Percentiles rank a stretch among this genome's conserved stretches.
phyloP scores from a whole-genome alignment of 345 rosid species.

The Aurinia saxatilis region DNA sequence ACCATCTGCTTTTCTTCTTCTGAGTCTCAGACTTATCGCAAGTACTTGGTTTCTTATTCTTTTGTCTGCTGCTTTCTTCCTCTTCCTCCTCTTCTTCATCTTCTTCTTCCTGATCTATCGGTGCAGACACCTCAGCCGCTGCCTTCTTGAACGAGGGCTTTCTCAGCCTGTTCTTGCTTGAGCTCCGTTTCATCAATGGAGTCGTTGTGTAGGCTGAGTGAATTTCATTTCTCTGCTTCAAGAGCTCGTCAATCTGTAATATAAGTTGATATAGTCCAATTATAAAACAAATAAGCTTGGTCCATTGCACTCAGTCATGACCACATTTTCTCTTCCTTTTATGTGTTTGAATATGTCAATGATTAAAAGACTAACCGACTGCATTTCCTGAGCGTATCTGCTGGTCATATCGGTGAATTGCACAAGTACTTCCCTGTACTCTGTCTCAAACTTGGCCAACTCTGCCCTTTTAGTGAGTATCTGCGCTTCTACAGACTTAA shows the following conservation, averaged over 20 bases:
- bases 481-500: conserved; percentile 81
- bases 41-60: conserved; percentile 49
- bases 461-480: conserved; percentile 82
- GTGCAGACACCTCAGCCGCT: conserved; percentile 20
- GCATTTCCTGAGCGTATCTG: conserved; percentile 92
- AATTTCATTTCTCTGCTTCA: conserved; percentile 72
- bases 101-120: conserved; percentile 20
- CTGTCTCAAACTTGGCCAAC: conserved; percentile 82
- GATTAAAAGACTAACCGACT: conserved; percentile 48
- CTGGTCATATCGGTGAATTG: conserved; percentile 91
- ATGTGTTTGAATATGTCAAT: not conserved
- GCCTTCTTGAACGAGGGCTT: conserved; percentile 31
- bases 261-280: no score
- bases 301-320: not conserved
- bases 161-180: conserved; percentile 54
- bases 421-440: conserved; percentile 86
- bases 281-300: not conserved
- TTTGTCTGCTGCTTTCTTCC: conserved; percentile 49
- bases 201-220: conserved; percentile 68
- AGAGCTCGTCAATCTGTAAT: conserved; percentile 80
- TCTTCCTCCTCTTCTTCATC: conserved; percentile 35
- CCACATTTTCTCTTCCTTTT: not conserved
- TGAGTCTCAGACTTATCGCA: conserved; percentile 36
- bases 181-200: conserved; percentile 58
- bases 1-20: conserved; percentile 86